A percentile compares a stretch with the other conserved stretches of the same genome.
Conservation (phyloP, 441 rosid genomes). For the Croton setiger region DNA sequence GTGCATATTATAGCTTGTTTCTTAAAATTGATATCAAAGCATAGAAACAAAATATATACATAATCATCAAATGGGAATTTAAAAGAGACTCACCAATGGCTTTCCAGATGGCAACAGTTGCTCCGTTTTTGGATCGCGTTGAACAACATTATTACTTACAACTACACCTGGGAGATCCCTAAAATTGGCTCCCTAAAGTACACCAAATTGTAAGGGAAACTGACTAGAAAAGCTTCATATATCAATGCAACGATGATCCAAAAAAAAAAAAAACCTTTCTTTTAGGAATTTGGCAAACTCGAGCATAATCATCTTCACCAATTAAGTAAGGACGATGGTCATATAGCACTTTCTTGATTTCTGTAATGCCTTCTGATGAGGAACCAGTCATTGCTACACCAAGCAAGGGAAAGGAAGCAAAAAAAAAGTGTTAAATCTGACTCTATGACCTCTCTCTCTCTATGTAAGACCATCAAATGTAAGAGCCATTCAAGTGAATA, state of each 20-base stretch:
- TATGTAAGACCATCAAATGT: not conserved
- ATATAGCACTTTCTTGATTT: conserved; percentile 34
- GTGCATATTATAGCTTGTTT: not conserved
- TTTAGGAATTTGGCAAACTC: conserved; percentile 83
- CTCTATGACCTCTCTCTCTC: conserved; percentile 4
- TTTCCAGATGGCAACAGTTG: conserved; percentile 75
- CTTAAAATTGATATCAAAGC: not conserved
- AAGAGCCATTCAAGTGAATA: not conserved
- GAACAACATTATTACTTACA: conserved; percentile 65
- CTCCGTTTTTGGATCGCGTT: conserved; percentile 47
- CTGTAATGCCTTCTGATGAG: conserved; percentile 24
- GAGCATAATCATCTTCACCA: conserved; percentile 51
- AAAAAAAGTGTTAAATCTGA: not conserved
- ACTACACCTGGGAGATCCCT: conserved; percentile 82
- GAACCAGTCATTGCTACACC: conserved; percentile 62
- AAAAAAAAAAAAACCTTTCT: conserved; percentile 53
- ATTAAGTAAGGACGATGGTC: conserved; percentile 64
- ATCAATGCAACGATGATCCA: not conserved
- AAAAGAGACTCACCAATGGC: conserved; percentile 53
- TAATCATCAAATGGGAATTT: not conserved
- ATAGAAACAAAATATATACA: not conserved
- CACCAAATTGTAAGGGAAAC: conserved; percentile 27
- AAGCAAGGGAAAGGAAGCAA: not conserved
- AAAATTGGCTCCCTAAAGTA: conserved; percentile 75
- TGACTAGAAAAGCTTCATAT: not conserved